Percentiles rank a stretch among this genome's conserved stretches.
phyloP scores from a whole-genome alignment of 352 stramenopile genomes.

The Salisapilia sapeloensis region DNA sequence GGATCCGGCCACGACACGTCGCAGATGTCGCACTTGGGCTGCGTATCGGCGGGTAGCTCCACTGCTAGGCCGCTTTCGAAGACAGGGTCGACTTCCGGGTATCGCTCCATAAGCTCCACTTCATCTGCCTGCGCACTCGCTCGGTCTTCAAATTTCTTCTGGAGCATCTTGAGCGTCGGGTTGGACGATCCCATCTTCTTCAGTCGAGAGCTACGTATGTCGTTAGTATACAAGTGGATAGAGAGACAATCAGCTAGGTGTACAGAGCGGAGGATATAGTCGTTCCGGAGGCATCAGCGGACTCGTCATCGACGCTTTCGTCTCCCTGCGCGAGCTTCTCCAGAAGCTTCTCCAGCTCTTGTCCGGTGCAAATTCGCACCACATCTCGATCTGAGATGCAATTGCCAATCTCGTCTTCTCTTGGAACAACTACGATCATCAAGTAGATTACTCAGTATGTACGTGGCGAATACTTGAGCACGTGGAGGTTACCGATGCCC shows the following conservation, averaged over 20 bases:
- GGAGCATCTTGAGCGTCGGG: slow-evolving; percentile 43
- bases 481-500: slow-evolving; percentile 11
- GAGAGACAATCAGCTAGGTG: slow-evolving; percentile 2
- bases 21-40: slow-evolving; percentile 51
- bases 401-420: slow-evolving; percentile 27
- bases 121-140: slow-evolving; percentile 23
- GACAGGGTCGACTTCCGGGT: slow-evolving; percentile 39
- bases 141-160: slow-evolving; percentile 53
- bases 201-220: slow-evolving; percentile 25
- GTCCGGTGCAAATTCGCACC: slow-evolving; percentile 37
- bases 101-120: slow-evolving; percentile 23
- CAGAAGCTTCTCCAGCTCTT: slow-evolving; percentile 40
- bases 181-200: slow-evolving; percentile 48
- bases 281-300: slow-evolving; percentile 30
- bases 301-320: slow-evolving; percentile 28
- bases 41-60: slow-evolving; percentile 15
- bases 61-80: slow-evolving; percentile 45
- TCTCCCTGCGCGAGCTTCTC: slow-evolving; percentile 52
- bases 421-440: slow-evolving; percentile 20
- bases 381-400: slow-evolving; percentile 56
- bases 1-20: slow-evolving; percentile 73
- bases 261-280: slow-evolving; percentile 42
- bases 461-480: background rate
- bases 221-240: background rate
- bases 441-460: background rate